These are phyloP conservation scores for Candida tibetensis DNA, from an alignment of 805 yeast species.

Conservation along the genomic window DNA sequence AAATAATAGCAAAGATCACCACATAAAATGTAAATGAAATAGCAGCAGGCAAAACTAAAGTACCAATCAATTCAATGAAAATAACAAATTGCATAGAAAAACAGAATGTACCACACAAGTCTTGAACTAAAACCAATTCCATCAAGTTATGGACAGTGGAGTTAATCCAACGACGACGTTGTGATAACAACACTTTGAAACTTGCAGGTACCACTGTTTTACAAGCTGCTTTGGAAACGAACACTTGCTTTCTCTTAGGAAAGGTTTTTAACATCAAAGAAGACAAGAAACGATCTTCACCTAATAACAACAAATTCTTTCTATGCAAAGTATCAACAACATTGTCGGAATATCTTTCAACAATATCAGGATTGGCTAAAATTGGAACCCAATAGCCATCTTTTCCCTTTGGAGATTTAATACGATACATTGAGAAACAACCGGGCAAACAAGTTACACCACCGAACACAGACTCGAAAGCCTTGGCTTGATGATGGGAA, in stretches of 20 bases:
- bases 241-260: conserved; percentile 84
- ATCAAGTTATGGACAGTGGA: conserved; percentile 90
- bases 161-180: conserved; percentile 95
- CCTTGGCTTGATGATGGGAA: conserved; percentile 92
- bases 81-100: conserved; percentile 94
- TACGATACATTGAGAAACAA: conserved; percentile 88
- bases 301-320: conserved; percentile 79
- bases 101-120: conserved; percentile 91
- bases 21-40: conserved; percentile 80
- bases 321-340: conserved; percentile 79
- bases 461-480: conserved; percentile 92
- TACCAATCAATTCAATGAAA: conserved; percentile 79
- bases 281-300: conserved; percentile 86
- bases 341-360: conserved; percentile 85
- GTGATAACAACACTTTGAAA: conserved; percentile 77
- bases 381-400: conserved; percentile 86
- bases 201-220: conserved; percentile 86
- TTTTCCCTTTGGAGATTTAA: conserved; percentile 79
- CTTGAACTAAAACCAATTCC: conserved; percentile 81
- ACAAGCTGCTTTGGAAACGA: conserved; percentile 88
- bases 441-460: conserved; percentile 96
- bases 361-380: conserved; percentile 88
- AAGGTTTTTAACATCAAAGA: conserved; percentile 85
- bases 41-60: conserved; percentile 86
- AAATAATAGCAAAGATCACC: conserved; percentile 63